phyloP scores from a whole-genome alignment of 2,329 filamentous ascomycete genomes.

The Penicillium hordei region DNA sequence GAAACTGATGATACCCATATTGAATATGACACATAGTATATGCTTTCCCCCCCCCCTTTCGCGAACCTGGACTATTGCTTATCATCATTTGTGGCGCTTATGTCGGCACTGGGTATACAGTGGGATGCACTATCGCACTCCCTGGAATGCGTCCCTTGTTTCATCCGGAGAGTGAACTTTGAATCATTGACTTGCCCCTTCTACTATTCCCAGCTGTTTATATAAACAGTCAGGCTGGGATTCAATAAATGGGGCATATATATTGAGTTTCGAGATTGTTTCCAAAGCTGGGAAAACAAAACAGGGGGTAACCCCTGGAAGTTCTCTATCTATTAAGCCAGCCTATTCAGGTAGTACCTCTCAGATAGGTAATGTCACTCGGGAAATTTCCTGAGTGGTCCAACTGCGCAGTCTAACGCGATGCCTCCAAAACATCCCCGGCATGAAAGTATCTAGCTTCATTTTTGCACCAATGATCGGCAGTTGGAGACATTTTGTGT shows the following conservation, averaged over 20 bases:
- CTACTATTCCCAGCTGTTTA: constrained; percentile 11
- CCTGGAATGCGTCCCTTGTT: constrained; percentile 26
- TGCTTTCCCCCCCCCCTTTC: not conserved
- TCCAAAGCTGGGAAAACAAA: not conserved
- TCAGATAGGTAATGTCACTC: not conserved
- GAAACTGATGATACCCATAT: constrained; percentile 11
- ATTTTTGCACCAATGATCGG: too few species aligned
- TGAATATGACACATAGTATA: constrained; percentile 2
- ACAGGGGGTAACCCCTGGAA: not conserved
- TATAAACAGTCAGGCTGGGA: not conserved
- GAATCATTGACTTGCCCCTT: constrained; percentile 3
- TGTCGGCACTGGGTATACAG: constrained; percentile 22
- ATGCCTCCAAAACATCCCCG: not conserved
- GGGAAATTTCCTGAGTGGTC: not conserved
- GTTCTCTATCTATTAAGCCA: not conserved
- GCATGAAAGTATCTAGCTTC: not conserved
- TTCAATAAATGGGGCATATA: constrained; percentile 7
- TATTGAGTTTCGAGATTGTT: not conserved
- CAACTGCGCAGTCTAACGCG: not conserved
- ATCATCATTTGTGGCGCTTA: not conserved
- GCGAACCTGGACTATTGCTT: not conserved
- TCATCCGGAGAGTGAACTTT: constrained; percentile 26
- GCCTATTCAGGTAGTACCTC: not conserved
- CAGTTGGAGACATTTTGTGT: too few species aligned
- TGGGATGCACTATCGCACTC: constrained; percentile 22